Percentiles rank a stretch among this genome's conserved stretches.
These are phyloP conservation scores for Calocera viscosa DNA, from an alignment of 768 basidiomycete species.

Conservation along the genomic window DNA sequence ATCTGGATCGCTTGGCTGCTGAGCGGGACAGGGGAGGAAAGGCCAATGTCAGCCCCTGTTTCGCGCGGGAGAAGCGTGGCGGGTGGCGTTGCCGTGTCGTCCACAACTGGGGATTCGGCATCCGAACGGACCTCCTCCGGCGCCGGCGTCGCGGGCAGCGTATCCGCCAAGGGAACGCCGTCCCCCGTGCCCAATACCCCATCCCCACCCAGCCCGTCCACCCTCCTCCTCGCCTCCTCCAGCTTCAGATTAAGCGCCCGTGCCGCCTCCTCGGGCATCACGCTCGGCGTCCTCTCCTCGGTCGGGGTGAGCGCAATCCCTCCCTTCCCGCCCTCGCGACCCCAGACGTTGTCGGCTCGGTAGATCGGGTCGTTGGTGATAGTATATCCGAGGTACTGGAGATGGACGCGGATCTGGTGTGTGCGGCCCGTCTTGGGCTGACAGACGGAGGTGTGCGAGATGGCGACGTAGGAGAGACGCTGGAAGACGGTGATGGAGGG, in stretches of 20 bases:
- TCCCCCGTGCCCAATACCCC: no score
- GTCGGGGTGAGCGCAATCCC: background rate
- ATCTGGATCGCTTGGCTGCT: constrained; percentile 62
- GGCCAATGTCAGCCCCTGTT: constrained; percentile 75
- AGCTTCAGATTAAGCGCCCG: no score
- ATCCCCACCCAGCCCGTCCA: constrained; percentile 13
- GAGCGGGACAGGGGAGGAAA: constrained; percentile 72
- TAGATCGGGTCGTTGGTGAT: constrained; percentile 96
- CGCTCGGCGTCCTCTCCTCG: background rate
- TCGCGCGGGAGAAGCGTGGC: constrained; percentile 60
- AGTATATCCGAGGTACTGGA: constrained; percentile 85
- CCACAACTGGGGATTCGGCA: no score
- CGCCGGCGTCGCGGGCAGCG: background rate
- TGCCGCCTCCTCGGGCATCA: constrained; percentile 19
- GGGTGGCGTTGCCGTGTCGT: background rate
- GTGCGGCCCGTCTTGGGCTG: constrained; percentile 28
- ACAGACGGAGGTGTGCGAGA: constrained; percentile 82
- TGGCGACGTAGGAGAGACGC: constrained; percentile 63
- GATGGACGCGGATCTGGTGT: constrained; percentile 93
- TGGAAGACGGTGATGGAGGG: constrained; percentile 85
- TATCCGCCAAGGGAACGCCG: background rate
- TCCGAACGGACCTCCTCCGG: no score
- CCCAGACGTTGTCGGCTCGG: constrained; percentile 41
- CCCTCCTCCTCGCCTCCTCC: constrained; percentile 12
- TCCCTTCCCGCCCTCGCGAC: constrained; percentile 6